Conservation (phyloP, 2,329 filamentous ascomycete species). For the Trichoderma brevicompactum region DNA sequence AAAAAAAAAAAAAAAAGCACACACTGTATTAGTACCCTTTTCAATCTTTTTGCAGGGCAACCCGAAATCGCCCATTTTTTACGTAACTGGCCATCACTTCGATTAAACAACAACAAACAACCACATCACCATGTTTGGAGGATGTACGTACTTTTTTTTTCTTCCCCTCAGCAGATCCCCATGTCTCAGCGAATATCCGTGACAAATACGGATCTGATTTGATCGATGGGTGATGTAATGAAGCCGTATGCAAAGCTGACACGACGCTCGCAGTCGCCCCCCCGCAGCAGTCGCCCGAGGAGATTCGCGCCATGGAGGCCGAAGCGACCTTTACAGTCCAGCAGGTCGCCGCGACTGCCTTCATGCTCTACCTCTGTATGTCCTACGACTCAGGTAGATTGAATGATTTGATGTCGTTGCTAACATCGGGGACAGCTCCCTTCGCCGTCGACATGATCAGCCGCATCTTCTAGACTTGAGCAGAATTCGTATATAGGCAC, state of each 20-base stretch:
- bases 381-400: constrained; percentile 18
- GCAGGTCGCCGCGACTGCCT: constrained; percentile 66
- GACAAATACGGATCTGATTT: neutral
- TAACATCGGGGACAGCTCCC: constrained; percentile 49
- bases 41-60: neutral
- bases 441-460: constrained; percentile 60
- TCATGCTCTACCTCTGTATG: constrained; percentile 78
- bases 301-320: constrained; percentile 71
- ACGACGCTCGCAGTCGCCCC: constrained; percentile 58
- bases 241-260: constrained; percentile 17
- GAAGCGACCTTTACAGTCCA: constrained; percentile 70
- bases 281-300: constrained; percentile 70
- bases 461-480: constrained; percentile 46
- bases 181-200: neutral
- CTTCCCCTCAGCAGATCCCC: no score
- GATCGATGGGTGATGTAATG: no score
- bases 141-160: constrained; percentile 46
- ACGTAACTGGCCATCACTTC: constrained; percentile 31
- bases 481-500: neutral
- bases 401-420: neutral
- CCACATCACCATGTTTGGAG: constrained; percentile 37
- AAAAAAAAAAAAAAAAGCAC: neutral
- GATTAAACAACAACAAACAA: constrained; percentile 21
- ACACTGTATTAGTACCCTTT: neutral
- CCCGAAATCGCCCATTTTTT: constrained; percentile 35